Conservation (phyloP, 2,329 filamentous ascomycete genomes). For the Chaetomiaceae sp. region DNA sequence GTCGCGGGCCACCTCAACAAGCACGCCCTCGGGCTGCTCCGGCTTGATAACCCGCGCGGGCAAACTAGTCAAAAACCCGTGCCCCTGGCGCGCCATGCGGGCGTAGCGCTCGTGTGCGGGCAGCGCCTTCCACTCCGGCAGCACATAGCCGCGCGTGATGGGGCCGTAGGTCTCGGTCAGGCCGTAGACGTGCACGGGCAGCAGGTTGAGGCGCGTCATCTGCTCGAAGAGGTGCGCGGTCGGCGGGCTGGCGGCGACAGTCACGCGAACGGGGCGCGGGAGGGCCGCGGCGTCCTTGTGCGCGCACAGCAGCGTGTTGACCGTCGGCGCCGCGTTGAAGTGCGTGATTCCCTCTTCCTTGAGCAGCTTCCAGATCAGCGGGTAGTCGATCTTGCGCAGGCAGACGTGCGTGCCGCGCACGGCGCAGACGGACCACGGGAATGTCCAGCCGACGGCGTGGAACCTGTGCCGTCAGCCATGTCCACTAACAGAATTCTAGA, state of each 20-base stretch:
- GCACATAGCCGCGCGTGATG: conserved; percentile 85
- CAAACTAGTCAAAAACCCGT: conserved; percentile 79
- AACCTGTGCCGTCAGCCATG: conserved; percentile 38
- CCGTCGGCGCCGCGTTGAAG: conserved; percentile 92
- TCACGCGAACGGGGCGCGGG: conserved; percentile 68
- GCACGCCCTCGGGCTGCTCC: conserved; percentile 58
- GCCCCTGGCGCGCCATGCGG: conserved; percentile 89
- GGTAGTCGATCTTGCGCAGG: conserved; percentile 90
- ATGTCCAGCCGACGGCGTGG: conserved; percentile 72
- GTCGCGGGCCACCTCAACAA: conserved; percentile 49
- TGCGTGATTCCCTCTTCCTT: conserved; percentile 86
- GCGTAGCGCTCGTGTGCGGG: conserved; percentile 71
- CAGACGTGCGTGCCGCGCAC: conserved; percentile 94
- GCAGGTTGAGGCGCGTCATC: conserved; percentile 75
- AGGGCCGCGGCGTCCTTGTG: conserved; percentile 67
- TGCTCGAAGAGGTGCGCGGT: conserved; percentile 86
- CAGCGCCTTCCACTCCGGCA: conserved; percentile 77
- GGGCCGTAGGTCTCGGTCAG: conserved; percentile 86
- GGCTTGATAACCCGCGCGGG: conserved; percentile 77
- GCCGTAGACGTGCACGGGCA: conserved; percentile 91
- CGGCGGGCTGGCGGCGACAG: conserved; percentile 87
- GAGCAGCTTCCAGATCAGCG: conserved; percentile 81
- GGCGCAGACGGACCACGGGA: conserved; percentile 88
- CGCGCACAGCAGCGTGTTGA: conserved; percentile 87
- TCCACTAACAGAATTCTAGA: neutral